phyloP scores from a whole-genome alignment of 306 rosid genomes.

The Gastrolobium bilobum region DNA sequence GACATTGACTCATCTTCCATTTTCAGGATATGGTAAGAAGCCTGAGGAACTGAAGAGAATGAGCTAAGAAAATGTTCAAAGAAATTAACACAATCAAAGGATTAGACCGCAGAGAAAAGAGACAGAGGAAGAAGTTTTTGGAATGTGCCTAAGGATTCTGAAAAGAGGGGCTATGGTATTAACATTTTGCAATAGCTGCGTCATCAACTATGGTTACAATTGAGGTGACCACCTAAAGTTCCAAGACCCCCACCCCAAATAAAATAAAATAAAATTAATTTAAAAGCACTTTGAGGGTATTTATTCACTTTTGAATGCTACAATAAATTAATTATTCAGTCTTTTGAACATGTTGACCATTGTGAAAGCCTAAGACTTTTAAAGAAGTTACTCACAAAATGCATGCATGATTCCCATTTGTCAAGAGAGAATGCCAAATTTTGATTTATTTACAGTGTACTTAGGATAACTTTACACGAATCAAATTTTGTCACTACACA shows the following conservation, averaged over 20 bases:
- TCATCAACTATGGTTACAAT: not conserved
- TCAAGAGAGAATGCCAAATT: not conserved
- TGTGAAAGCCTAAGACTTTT: not conserved
- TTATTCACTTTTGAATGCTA: too few relatives aligned
- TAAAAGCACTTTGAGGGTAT: too few relatives aligned
- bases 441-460: not conserved
- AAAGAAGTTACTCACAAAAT: not conserved
- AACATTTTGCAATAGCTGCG: not conserved
- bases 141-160: not conserved
- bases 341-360: not conserved
- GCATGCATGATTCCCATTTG: not conserved
- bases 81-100: not conserved
- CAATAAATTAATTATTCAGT: too few relatives aligned
- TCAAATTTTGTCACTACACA: too few relatives aligned
- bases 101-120: not conserved
- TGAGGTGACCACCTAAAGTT: not conserved
- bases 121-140: slow-evolving; percentile 10
- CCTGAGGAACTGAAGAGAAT: not conserved
- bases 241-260: too few relatives aligned
- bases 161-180: not conserved
- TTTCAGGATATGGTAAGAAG: not conserved
- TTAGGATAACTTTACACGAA: too few relatives aligned
- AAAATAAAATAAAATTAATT: too few relatives aligned
- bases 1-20: slow-evolving; percentile 30
- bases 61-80: not conserved